These are phyloP conservation scores for Setaria italica DNA, from an alignment of 202 grass and related monocot genomes.

Conservation along the genomic window DNA sequence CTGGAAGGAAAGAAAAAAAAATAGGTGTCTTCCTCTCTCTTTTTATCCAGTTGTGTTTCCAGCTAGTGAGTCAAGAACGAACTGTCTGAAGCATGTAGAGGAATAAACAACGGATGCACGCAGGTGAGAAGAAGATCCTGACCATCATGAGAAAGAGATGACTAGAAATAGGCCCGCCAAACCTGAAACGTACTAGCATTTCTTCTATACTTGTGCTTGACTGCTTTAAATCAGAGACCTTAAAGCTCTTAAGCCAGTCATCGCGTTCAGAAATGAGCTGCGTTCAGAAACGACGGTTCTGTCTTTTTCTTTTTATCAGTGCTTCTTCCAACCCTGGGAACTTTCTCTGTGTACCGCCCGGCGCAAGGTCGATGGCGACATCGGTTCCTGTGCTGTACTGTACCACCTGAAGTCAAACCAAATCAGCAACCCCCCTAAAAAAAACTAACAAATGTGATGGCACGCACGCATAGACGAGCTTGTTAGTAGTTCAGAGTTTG, in stretches of 20 bases:
- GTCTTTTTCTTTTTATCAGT: not conserved
- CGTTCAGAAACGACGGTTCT: not conserved
- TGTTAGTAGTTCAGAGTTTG: not conserved
- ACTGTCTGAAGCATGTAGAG: not conserved
- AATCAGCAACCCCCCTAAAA: not conserved
- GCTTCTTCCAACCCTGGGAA: not conserved
- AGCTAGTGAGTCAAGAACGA: not conserved
- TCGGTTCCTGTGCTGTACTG: not conserved
- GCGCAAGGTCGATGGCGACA: not conserved
- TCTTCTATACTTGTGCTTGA: not conserved
- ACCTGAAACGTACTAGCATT: not conserved
- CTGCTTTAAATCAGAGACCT: not conserved
- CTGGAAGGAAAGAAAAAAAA: no score
- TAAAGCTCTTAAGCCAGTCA: not conserved
- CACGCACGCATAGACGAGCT: not conserved
- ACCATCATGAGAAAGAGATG: constrained; percentile 11
- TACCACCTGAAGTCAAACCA: not conserved
- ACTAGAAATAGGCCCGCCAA: constrained; percentile 21
- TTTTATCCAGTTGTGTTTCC: not conserved
- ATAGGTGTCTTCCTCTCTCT: not conserved
- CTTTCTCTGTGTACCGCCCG: not conserved
- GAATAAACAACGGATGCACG: no score
- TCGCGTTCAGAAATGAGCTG: not conserved
- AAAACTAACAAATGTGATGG: no score
- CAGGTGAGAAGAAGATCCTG: not conserved